Conservation (phyloP, 2,329 filamentous ascomycete genomes). For the Pseudogymnoascus sp. region DNA sequence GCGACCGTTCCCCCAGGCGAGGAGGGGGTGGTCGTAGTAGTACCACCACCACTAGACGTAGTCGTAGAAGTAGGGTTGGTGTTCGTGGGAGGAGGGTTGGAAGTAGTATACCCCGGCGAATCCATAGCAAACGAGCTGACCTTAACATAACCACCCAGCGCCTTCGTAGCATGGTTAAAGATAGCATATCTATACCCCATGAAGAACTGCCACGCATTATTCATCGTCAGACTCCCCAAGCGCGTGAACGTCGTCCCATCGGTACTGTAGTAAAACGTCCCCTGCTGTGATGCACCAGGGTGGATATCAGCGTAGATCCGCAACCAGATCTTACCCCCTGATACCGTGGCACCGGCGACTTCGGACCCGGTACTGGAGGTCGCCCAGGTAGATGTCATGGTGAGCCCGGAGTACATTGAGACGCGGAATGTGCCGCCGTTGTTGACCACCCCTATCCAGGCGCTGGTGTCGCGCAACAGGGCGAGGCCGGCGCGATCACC, state of each 20-base stretch:
- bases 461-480: slow-evolving; percentile 46
- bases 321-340: slow-evolving; percentile 30
- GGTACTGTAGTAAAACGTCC: slow-evolving; percentile 39
- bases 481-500: slow-evolving; percentile 49
- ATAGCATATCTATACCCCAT: slow-evolving; percentile 44
- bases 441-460: slow-evolving; percentile 44
- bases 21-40: too few species aligned
- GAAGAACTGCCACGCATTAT: slow-evolving; percentile 42
- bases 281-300: slow-evolving; percentile 24
- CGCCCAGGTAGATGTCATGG: slow-evolving; percentile 32
- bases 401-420: slow-evolving; percentile 30
- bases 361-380: slow-evolving; percentile 30
- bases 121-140: too few species aligned
- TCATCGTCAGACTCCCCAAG: slow-evolving; percentile 35
- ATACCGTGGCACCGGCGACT: slow-evolving; percentile 20
- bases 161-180: slow-evolving; percentile 44
- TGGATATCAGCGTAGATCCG: slow-evolving; percentile 35
- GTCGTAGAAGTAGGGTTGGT: too few species aligned
- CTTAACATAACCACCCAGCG: slow-evolving; percentile 33
- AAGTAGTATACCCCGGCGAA: too few species aligned
- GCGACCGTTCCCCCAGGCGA: too few species aligned
- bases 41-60: too few species aligned
- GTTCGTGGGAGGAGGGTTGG: too few species aligned
- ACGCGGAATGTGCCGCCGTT: too few species aligned
- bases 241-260: slow-evolving; percentile 36